phyloP scores from a whole-genome alignment of 768 basidiomycete species.

The Epithele typhae region DNA sequence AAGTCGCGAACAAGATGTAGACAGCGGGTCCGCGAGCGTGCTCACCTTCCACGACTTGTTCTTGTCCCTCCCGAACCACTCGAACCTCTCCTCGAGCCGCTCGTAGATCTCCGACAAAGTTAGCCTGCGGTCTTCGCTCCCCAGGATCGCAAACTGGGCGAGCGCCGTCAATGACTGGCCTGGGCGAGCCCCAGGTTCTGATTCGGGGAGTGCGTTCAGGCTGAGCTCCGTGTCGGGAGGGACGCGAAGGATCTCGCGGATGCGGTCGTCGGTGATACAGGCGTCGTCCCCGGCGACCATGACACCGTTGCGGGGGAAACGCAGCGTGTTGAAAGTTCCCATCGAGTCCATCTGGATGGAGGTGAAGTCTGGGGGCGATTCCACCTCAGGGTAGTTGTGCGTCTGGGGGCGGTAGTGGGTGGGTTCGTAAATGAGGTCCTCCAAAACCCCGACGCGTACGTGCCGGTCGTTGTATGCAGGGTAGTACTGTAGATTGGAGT shows the following conservation, averaged over 20 bases:
- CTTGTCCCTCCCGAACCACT: constrained; percentile 44
- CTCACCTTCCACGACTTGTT: constrained; percentile 62
- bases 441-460: constrained; percentile 11
- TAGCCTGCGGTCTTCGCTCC: constrained; percentile 47
- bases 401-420: constrained; percentile 17
- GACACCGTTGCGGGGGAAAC: background rate
- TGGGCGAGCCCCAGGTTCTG: constrained; percentile 32
- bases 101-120: constrained; percentile 63
- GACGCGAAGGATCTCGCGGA: constrained; percentile 12
- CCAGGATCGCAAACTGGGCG: constrained; percentile 63
- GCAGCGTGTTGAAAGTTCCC: constrained; percentile 1
- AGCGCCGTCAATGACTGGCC: constrained; percentile 42
- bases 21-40: no score
- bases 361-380: no score
- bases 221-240: constrained; percentile 19
- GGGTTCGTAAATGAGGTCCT: constrained; percentile 6
- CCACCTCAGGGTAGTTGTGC: constrained; percentile 10
- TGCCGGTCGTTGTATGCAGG: constrained; percentile 16
- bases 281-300: constrained; percentile 6
- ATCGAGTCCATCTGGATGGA: constrained; percentile 5
- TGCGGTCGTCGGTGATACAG: constrained; percentile 3
- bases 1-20: no score
- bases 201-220: constrained; percentile 30
- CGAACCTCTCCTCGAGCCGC: constrained; percentile 50
- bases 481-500: constrained; percentile 14